Conservation (phyloP, 176 grass and related monocot genomes). For the Oryza glaberrima region DNA sequence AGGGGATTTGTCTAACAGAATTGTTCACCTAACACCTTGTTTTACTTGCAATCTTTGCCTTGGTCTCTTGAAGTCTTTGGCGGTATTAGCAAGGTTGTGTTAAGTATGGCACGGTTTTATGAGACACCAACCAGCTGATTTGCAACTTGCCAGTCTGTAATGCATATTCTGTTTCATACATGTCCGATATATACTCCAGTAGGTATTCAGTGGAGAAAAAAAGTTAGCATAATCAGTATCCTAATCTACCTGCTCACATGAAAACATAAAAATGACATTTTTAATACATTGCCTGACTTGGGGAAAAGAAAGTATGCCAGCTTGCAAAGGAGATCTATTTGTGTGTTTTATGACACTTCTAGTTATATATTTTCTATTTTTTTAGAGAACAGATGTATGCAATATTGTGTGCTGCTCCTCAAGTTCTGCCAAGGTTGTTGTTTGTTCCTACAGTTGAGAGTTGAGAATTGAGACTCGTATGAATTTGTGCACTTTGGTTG, state of each 20-base stretch:
- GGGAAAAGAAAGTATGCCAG: not conserved
- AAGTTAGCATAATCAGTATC: not conserved
- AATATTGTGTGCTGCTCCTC: not conserved
- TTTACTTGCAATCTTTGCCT: constrained; percentile 42
- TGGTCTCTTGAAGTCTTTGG: constrained; percentile 24
- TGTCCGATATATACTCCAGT: not conserved
- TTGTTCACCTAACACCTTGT: constrained; percentile 50
- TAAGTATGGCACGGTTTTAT: constrained; percentile 14
- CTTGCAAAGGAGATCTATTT: not conserved
- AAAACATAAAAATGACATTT: constrained; percentile 11
- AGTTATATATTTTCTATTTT: not conserved
- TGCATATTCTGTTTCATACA: constrained; percentile 2
- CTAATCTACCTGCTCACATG: not conserved
- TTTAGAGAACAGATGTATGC: not conserved
- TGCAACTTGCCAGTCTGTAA: not conserved
- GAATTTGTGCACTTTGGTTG: not conserved
- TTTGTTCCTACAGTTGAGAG: not conserved
- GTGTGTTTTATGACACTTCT: not conserved
- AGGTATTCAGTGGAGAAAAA: not conserved
- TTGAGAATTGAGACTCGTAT: not conserved
- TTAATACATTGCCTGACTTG: not conserved
- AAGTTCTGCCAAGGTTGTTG: not conserved
- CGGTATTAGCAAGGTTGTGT: constrained; percentile 46
- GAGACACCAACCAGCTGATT: constrained; percentile 23
- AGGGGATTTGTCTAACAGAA: not conserved